phyloP scores from a whole-genome alignment of 768 basidiomycete genomes.

The Xerocomellus intermedius region DNA sequence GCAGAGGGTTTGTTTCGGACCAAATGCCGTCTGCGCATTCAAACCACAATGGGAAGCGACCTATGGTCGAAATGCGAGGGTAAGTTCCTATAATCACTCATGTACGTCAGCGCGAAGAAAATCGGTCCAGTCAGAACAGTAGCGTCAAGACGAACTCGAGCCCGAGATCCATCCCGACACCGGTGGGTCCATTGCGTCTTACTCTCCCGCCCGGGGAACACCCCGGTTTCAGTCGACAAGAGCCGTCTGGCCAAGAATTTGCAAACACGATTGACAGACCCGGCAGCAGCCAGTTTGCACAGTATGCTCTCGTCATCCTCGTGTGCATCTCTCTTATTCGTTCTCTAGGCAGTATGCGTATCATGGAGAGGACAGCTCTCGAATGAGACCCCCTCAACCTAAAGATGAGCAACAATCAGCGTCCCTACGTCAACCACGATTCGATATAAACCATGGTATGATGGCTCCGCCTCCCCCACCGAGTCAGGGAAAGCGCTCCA shows the following conservation, averaged over 20 bases:
- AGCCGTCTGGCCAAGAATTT: conserved; percentile 14
- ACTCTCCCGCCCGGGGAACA: conserved; percentile 65
- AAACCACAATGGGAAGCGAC: conserved; percentile 68
- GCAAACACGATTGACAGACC: conserved; percentile 37
- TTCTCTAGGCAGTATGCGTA: conserved; percentile 66
- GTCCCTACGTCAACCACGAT: conserved; percentile 39
- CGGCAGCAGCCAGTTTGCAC: conserved; percentile 47
- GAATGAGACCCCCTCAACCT: conserved; percentile 37
- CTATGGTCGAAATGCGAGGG: conserved; percentile 46
- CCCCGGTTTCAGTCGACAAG: conserved; percentile 32
- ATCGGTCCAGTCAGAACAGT: conserved; percentile 16
- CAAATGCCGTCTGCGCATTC: conserved; percentile 35
- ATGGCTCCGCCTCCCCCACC: conserved; percentile 34
- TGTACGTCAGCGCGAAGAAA: background rate
- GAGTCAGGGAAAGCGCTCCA: conserved; percentile 22
- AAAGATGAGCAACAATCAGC: conserved; percentile 42
- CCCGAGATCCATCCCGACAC: conserved; percentile 55
- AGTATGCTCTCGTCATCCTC: conserved; percentile 36
- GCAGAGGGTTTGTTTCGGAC: conserved; percentile 27
- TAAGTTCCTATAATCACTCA: conserved; percentile 25
- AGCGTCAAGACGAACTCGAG: conserved; percentile 49
- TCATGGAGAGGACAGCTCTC: conserved; percentile 45
- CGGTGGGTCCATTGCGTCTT: conserved; percentile 60
- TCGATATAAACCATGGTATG: conserved; percentile 28
- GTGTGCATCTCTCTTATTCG: conserved; percentile 11